Evolutionary conservation across 1,139 yeast species (phyloP).

Genomic region (Saccharomycopsis phalli): DNA sequence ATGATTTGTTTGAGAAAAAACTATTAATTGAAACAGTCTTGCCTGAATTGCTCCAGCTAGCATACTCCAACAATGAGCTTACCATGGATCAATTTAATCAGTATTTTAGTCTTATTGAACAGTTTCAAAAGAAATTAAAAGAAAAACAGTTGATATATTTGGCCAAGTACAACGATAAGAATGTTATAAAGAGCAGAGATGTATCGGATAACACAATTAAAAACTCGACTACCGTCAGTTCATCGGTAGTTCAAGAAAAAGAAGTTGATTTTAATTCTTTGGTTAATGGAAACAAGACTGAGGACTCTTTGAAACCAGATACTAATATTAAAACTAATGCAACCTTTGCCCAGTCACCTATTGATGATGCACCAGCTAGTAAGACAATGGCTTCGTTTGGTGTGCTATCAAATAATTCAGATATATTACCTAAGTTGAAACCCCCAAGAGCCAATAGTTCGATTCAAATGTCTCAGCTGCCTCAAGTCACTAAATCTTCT

Average conservation of each 20-base stretch:
- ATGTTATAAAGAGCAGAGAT: constrained; percentile 10
- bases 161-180: constrained; percentile 18
- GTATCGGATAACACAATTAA: background rate
- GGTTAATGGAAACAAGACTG: constrained; percentile 7
- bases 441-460: background rate
- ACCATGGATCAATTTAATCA: constrained; percentile 16
- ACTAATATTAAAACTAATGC: background rate
- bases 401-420: background rate
- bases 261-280: constrained; percentile 16
- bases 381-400: background rate
- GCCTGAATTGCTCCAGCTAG: constrained; percentile 17
- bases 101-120: constrained; percentile 7
- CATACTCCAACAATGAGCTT: constrained; percentile 15
- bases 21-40: constrained; percentile 15
- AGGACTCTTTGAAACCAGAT: background rate
- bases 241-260: constrained; percentile 6
- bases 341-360: background rate
- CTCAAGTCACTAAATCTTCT: too few relatives aligned
- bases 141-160: constrained; percentile 15
- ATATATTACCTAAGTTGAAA: background rate
- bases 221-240: constrained; percentile 5
- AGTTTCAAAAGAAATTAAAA: constrained; percentile 14
- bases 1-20: constrained; percentile 16
- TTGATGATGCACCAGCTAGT: background rate
- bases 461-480: too few relatives aligned